phyloP scores from a whole-genome alignment of 257 asterid species.

The Sherardia arvensis region DNA sequence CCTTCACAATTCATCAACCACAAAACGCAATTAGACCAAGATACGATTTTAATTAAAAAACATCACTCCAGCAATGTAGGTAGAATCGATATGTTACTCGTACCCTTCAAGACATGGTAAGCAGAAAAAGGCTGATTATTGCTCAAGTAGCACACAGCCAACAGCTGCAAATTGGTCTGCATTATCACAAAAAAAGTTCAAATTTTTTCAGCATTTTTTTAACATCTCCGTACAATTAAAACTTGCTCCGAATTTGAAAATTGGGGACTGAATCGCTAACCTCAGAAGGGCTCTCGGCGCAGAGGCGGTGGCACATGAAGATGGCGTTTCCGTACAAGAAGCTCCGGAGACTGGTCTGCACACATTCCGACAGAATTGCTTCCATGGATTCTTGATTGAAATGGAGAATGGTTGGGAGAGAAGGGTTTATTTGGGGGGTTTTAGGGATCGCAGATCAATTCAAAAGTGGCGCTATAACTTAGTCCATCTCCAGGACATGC shows the following conservation, averaged over 20 bases:
- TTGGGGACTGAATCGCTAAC: slow-evolving; percentile 17
- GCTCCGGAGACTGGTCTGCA: slow-evolving; percentile 55
- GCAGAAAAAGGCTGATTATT: slow-evolving; percentile 89
- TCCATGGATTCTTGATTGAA: slow-evolving; percentile 44
- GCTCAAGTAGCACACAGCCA: slow-evolving; percentile 84
- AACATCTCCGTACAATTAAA: not conserved
- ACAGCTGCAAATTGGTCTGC: slow-evolving; percentile 82
- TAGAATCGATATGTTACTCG: slow-evolving; percentile 4
- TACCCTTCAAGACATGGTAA: slow-evolving; percentile 81
- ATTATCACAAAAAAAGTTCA: slow-evolving; percentile 13
- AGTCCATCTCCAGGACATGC: not conserved
- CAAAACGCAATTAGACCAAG: slow-evolving; percentile 6
- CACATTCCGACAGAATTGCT: slow-evolving; percentile 54
- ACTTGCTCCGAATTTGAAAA: not conserved
- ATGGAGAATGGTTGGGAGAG: too few relatives aligned
- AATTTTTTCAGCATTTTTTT: not conserved
- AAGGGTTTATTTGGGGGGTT: not conserved
- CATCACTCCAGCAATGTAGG: slow-evolving; percentile 1
- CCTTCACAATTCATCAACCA: slow-evolving; percentile 42
- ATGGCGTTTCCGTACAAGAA: slow-evolving; percentile 75
- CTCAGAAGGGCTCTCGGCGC: slow-evolving; percentile 90
- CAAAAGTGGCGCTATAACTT: not conserved
- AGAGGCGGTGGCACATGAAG: slow-evolving; percentile 90
- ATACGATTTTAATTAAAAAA: slow-evolving; percentile 2
- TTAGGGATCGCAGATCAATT: not conserved